Evolutionary conservation across 1,284 basidiomycete genomes (phyloP), one percentile per base, ranked within the genome.

Genomic region (Wolfiporia cocos): DNA sequence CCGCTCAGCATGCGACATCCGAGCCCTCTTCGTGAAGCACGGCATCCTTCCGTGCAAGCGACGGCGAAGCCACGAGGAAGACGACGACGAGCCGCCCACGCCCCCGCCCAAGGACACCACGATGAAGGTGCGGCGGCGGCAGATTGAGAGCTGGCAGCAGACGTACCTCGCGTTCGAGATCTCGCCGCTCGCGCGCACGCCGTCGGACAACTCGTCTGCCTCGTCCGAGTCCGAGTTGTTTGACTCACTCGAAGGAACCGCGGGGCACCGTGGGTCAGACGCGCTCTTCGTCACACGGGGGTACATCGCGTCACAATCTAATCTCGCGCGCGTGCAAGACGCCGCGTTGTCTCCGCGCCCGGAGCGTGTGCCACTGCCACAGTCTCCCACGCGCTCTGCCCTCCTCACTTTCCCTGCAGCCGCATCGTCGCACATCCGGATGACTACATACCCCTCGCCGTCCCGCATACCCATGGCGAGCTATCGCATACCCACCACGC

Each of bases 381-480:
- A 29, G 28, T n/a, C 28, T 29, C n/a, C 28, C 28, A 29, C 2
- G 41, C 23, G 42, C 18, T n/a, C n/a, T n/a, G n/a, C n/a, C n/a
- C n/a, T n/a, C n/a, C n/a, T n/a, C n/a, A n/a, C n/a, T n/a, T n/a
- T n/a, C n/a, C n/a, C n/a, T n/a, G n/a, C n/a, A n/a, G n/a, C n/a
- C n/a, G n/a, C n/a, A n/a, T n/a, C n/a, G n/a, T n/a, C n/a, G n/a
- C n/a, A n/a, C n/a, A n/a, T n/a, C n/a, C n/a, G n/a, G n/a, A n/a
- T n/a, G n/a, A 7, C 26, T 28, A 18, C 31, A n/a, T 47, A 34
- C 22, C 28, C 48, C 10, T 46, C 43, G 30, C 50, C 54, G 4
- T 56, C 54, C 18, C 50, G 52, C 21, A 56, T 56, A 18, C 52
- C 54, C 17, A 37, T 53, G 22, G 41, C 50, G 7, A 41, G 50